Conservation (phyloP, 192 early-diverging fungal genomes). For the Coemansia umbellata region DNA sequence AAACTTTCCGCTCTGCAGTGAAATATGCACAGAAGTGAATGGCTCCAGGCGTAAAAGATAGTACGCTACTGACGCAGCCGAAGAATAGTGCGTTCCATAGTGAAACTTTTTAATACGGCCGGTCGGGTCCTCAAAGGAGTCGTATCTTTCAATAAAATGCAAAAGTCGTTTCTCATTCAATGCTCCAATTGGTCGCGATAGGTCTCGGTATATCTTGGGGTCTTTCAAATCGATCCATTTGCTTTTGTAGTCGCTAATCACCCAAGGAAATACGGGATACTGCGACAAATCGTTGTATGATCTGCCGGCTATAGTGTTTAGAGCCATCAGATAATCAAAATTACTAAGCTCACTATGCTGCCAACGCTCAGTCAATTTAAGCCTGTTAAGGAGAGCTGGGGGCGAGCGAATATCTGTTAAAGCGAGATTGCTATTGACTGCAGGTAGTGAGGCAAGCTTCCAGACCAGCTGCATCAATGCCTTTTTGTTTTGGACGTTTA, state of each 20-base stretch:
- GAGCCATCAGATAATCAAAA: constrained; percentile 93
- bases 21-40: constrained; percentile 61
- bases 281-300: constrained; percentile 89
- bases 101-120: constrained; percentile 66
- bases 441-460: constrained; percentile 38
- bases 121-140: constrained; percentile 61
- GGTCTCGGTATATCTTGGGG: constrained; percentile 77
- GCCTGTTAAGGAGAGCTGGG: constrained; percentile 15
- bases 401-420: constrained; percentile 37
- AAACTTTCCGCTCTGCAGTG: constrained; percentile 67
- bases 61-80: constrained; percentile 83
- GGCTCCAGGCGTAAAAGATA: constrained; percentile 89
- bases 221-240: constrained; percentile 75
- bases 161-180: constrained; percentile 55
- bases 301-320: constrained; percentile 85
- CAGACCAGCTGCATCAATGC: constrained; percentile 38
- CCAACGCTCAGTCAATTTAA: constrained; percentile 72
- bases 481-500: constrained; percentile 32
- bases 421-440: constrained; percentile 20
- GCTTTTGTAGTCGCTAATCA: constrained; percentile 74
- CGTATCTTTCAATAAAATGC: constrained; percentile 54
- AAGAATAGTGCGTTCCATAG: constrained; percentile 97
- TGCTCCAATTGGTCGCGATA: constrained; percentile 89
- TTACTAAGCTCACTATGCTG: constrained; percentile 83
- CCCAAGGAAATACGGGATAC: constrained; percentile 97